These are phyloP conservation scores for Macroventuria anomochaeta DNA, from an alignment of 2,329 filamentous ascomycete genomes.

Conservation along the genomic window DNA sequence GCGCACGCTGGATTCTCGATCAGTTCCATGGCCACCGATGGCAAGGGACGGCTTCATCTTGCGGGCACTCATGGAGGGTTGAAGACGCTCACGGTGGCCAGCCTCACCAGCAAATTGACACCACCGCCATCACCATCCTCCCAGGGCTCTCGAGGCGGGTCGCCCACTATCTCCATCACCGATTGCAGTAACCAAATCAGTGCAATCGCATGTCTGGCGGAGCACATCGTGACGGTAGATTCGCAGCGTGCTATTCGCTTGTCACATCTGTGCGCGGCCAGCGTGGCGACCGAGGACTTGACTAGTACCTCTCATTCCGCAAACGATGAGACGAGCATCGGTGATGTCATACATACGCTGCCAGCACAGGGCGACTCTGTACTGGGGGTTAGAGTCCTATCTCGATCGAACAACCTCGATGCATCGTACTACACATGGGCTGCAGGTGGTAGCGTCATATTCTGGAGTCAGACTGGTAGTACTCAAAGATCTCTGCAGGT, in stretches of 20 bases:
- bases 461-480: slow-evolving; percentile 80
- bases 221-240: slow-evolving; percentile 66
- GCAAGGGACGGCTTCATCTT: slow-evolving; percentile 67
- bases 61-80: slow-evolving; percentile 69
- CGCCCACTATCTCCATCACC: slow-evolving; percentile 39
- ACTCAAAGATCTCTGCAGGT: slow-evolving; percentile 70
- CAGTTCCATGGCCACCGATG: slow-evolving; percentile 68
- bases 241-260: slow-evolving; percentile 74
- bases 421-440: slow-evolving; percentile 92
- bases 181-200: slow-evolving; percentile 42
- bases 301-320: neutral
- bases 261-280: slow-evolving; percentile 55
- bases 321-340: slow-evolving; percentile 36
- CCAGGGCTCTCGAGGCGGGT: slow-evolving; percentile 40
- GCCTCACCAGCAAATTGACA: slow-evolving; percentile 40
- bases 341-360: slow-evolving; percentile 51
- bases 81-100: slow-evolving; percentile 52
- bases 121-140: slow-evolving; percentile 45
- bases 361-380: slow-evolving; percentile 65
- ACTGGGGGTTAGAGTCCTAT: slow-evolving; percentile 73
- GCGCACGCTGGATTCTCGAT: slow-evolving; percentile 71
- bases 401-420: slow-evolving; percentile 63
- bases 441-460: slow-evolving; percentile 75
- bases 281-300: neutral
- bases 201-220: slow-evolving; percentile 47